Conservation (phyloP, 805 yeast species). For the Candida anglica region DNA sequence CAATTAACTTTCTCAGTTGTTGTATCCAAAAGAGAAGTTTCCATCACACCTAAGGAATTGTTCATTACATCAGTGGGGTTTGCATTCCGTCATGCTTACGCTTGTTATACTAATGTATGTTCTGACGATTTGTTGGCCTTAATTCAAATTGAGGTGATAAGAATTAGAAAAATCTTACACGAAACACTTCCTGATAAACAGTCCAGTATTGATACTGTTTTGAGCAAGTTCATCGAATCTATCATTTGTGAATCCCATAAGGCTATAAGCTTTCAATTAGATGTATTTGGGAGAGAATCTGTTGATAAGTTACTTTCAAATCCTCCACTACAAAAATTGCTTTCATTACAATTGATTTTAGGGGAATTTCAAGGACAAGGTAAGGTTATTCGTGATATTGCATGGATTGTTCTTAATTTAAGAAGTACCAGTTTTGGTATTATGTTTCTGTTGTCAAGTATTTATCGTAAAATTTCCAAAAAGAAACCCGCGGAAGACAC, state of each 20-base stretch:
- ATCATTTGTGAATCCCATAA: constrained; percentile 65
- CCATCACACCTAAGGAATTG: constrained; percentile 25
- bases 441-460: constrained; percentile 56
- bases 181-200: constrained; percentile 10
- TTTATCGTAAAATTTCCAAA: constrained; percentile 63
- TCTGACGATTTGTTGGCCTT: constrained; percentile 68
- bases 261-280: constrained; percentile 70
- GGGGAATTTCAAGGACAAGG: constrained; percentile 42
- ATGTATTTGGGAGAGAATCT: constrained; percentile 61
- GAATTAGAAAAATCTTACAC: constrained; percentile 11
- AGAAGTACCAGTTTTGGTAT: constrained; percentile 70
- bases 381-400: constrained; percentile 40
- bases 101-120: constrained; percentile 63
- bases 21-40: constrained; percentile 11
- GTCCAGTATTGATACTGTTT: constrained; percentile 9
- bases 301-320: constrained; percentile 71
- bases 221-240: constrained; percentile 28
- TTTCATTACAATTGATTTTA: constrained; percentile 64
- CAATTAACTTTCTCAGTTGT: constrained; percentile 17
- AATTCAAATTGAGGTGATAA: constrained; percentile 43
- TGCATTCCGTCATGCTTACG: constrained; percentile 63
- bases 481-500: constrained; percentile 51
- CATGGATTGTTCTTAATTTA: constrained; percentile 63
- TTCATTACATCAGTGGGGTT: constrained; percentile 52
- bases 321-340: constrained; percentile 72